A percentile compares a stretch with the other conserved stretches of the same genome.
phyloP scores from a whole-genome alignment of 129 eudicot genomes.

The Lactuca saligna region DNA sequence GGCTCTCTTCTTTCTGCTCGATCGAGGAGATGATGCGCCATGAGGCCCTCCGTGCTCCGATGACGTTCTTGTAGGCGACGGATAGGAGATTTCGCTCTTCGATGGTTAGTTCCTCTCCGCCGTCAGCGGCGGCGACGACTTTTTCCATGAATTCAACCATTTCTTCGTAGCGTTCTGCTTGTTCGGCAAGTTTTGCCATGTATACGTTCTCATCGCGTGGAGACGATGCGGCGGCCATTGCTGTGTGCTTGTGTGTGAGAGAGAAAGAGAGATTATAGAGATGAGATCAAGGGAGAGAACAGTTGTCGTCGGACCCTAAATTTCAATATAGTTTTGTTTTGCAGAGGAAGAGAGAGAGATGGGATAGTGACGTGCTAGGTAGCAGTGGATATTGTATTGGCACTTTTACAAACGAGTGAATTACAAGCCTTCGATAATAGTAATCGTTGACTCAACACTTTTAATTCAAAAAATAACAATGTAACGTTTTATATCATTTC shows the following conservation, averaged over 20 bases:
- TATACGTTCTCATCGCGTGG: conserved; percentile 71
- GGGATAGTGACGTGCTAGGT: not conserved
- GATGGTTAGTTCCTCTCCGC: conserved; percentile 41
- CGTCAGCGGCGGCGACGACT: conserved; percentile 60
- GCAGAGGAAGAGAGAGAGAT: not conserved
- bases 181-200: conserved; percentile 84
- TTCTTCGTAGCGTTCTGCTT: conserved; percentile 85
- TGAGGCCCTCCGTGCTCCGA: conserved; percentile 38
- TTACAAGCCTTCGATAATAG: no score
- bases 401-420: conserved; percentile 9
- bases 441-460: not conserved
- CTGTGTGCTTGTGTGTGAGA: not conserved
- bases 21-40: conserved; percentile 76
- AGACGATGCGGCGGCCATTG: conserved; percentile 55
- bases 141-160: conserved; percentile 94
- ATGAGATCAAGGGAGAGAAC: not conserved
- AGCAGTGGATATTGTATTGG: conserved; percentile 1
- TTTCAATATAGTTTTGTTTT: not conserved
- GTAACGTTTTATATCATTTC: no score
- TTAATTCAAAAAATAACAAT: not conserved
- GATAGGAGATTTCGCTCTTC: conserved; percentile 34
- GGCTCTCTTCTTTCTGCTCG: conserved; percentile 79
- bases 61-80: conserved; percentile 36
- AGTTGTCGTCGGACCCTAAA: not conserved
- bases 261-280: conserved; percentile 11